Conservation (phyloP, 805 yeast species). For the Kurtzmaniella cleridarum region DNA sequence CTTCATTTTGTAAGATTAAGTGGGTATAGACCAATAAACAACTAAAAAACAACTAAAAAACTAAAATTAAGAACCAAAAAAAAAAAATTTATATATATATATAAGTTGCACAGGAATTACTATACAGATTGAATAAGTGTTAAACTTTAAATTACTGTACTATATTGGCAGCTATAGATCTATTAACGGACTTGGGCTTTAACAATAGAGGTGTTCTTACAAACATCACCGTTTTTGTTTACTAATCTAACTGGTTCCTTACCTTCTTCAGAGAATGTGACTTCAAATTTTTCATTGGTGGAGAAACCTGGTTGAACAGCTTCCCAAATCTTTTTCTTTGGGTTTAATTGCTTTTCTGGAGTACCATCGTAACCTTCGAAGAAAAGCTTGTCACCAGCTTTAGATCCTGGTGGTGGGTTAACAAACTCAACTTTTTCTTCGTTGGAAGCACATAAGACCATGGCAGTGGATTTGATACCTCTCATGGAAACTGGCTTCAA, state of each 20-base stretch:
- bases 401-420: conserved; percentile 87
- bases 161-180: conserved; percentile 6
- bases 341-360: conserved; percentile 90
- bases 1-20: conserved; percentile 41
- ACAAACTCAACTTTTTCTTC: conserved; percentile 79
- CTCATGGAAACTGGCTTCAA: conserved; percentile 98
- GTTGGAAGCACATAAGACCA: conserved; percentile 93
- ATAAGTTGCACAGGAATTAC: background rate
- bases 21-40: too few relatives aligned
- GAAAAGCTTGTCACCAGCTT: conserved; percentile 95
- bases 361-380: conserved; percentile 86
- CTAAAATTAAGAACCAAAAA: too few relatives aligned
- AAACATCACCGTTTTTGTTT: conserved; percentile 71
- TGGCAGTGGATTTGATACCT: conserved; percentile 91
- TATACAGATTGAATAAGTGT: background rate
- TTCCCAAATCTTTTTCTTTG: conserved; percentile 98
- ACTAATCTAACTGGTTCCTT: conserved; percentile 68
- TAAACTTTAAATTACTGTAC: conserved; percentile 10
- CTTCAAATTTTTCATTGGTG: conserved; percentile 71
- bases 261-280: conserved; percentile 77
- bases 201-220: conserved; percentile 67
- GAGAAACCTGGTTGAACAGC: conserved; percentile 86
- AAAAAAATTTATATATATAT: background rate
- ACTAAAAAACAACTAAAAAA: too few relatives aligned
- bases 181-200: conserved; percentile 72